Percentiles rank a stretch among this genome's conserved stretches.
Evolutionary conservation across 208 protist genomes (phyloP).

Genomic region (Angomonas deanei): DNA sequence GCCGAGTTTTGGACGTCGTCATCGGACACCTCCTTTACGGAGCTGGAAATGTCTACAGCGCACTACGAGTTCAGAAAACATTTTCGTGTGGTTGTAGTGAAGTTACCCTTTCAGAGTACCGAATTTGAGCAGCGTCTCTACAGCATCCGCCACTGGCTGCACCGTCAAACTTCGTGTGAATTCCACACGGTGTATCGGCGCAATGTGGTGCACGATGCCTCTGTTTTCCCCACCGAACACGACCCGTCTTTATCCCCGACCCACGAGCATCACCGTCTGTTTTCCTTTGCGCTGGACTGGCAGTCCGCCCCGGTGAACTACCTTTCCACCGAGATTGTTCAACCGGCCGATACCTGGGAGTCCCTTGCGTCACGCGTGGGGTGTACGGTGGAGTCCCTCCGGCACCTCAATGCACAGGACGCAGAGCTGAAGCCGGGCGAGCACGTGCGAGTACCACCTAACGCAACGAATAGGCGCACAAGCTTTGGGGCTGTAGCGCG

Average conservation of each 20-base stretch:
- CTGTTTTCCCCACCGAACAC: slow-evolving; percentile 78
- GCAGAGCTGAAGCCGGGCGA: slow-evolving; percentile 31
- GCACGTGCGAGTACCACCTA: slow-evolving; percentile 40
- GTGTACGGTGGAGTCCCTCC: slow-evolving; percentile 40
- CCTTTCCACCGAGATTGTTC: slow-evolving; percentile 34
- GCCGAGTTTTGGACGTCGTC: slow-evolving; percentile 88
- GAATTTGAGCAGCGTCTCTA: slow-evolving; percentile 90
- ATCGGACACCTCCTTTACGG: slow-evolving; percentile 78
- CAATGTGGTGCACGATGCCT: slow-evolving; percentile 80
- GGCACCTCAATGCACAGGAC: slow-evolving; percentile 32
- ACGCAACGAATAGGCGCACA: slow-evolving; percentile 36
- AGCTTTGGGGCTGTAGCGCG: slow-evolving; percentile 46
- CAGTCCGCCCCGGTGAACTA: slow-evolving; percentile 65
- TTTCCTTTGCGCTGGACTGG: slow-evolving; percentile 89
- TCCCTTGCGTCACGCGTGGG: slow-evolving; percentile 47
- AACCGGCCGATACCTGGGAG: slow-evolving; percentile 62
- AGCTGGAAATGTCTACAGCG: slow-evolving; percentile 85
- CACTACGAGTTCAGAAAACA: slow-evolving; percentile 89
- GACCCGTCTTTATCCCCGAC: slow-evolving; percentile 44
- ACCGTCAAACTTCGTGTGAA: slow-evolving; percentile 80
- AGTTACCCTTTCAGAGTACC: slow-evolving; percentile 85
- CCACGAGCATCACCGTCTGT: slow-evolving; percentile 86
- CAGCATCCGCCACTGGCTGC: slow-evolving; percentile 84
- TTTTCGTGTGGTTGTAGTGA: slow-evolving; percentile 81
- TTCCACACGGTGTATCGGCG: slow-evolving; percentile 81